These are phyloP conservation scores for Galeopsis tetrahit DNA, from an alignment of 257 asterid species.

Conservation along the genomic window DNA sequence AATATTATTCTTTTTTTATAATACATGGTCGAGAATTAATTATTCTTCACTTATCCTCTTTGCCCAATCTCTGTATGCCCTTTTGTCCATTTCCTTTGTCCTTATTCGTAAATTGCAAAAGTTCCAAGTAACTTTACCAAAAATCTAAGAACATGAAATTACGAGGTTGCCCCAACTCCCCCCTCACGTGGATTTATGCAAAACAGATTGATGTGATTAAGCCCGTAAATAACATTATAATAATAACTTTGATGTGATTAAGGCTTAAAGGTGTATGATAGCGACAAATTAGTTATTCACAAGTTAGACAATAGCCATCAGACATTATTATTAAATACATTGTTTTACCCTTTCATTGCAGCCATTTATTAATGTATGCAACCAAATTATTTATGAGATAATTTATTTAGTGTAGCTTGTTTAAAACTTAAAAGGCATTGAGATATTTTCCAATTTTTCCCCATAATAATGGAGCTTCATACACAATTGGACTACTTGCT, in stretches of 20 bases:
- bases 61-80: background rate
- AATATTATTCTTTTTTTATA: background rate
- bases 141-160: background rate
- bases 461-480: background rate
- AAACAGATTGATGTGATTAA: background rate
- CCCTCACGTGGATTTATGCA: background rate
- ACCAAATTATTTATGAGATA: too few species aligned
- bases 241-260: background rate
- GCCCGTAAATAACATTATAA: background rate
- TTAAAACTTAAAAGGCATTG: too few species aligned
- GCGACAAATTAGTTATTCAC: background rate
- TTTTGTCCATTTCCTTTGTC: conserved; percentile 12
- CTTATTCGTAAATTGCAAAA: conserved; percentile 29
- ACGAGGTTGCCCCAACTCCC: background rate
- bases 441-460: background rate
- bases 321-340: background rate
- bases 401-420: too few species aligned
- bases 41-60: conserved; percentile 25
- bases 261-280: background rate
- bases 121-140: background rate
- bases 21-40: conserved; percentile 6
- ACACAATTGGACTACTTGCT: background rate
- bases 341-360: too few species aligned
- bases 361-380: too few species aligned
- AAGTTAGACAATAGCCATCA: background rate